Base-by-base conservation (phyloP, 108 stramenopile genomes). In the Fistulifera solaris region DNA sequence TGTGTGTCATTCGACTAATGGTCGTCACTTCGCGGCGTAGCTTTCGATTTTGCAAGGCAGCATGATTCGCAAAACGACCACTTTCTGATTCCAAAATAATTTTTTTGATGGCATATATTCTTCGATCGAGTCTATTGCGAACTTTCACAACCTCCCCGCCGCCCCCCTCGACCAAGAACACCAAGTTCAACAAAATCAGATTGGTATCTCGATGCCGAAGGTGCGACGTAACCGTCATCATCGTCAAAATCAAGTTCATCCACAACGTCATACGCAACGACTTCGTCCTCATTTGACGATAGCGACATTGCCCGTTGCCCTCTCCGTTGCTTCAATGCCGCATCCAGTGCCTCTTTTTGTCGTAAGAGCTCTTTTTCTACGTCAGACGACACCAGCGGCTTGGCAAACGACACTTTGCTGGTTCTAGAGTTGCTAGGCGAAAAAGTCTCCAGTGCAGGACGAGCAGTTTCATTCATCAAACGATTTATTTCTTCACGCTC, bases 61-160 rank as follows among this genome's bases (percentile, higher is more conserved):
- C 81, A 54, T 60, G 68, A 54, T 73, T 64, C 12, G 70, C 72
- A 48, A 61, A 53, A 0, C 43, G 53, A 1, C 64, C 71, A 43
- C 68, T 63, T 57, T 83, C 86, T 8, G 67, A 67, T 48, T 85
- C 80, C 22, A 90, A 55, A 14, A 79, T 52, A 27, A 90, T 71
- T 46, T 86, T 85, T 62, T 86, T 90, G 24, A 90, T 65, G 16
- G 89, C 89, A 56, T 84, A 90, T 12, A 73, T 68, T 54, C 85
- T 57, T 23, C 89, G 72, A 61, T 90, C 89, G 15, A 90, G 48
- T 0, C 81, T 76, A 62, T 90, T 90, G 7, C 78, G 70, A 15
- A 79, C 89, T 52, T 82, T 80, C 38, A 86, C 82, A 1, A 90
- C 89, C 59, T 84, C 82, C 0, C 89, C 89, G 3, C 89, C 89